Evolutionary conservation across 306 rosid species (phyloP).

Genomic region (Prunus armeniaca): DNA sequence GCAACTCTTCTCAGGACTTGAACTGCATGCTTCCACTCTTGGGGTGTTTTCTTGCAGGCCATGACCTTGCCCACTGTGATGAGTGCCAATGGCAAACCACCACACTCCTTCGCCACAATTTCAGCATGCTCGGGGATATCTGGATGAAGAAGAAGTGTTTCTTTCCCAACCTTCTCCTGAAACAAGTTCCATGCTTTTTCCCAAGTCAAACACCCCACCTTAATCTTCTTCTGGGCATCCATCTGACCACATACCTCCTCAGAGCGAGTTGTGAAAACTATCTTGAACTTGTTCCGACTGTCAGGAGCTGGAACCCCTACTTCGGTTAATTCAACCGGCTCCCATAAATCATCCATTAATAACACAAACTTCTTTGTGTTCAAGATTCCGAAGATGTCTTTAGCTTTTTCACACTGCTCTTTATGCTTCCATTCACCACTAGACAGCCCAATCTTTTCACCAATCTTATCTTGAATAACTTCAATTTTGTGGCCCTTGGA

Average conservation of each 20-base stretch:
- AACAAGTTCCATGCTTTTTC: constrained; percentile 21
- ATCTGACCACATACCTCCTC: constrained; percentile 25
- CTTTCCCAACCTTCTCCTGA: not conserved
- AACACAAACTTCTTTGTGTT: constrained; percentile 2
- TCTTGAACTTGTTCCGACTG: constrained; percentile 1
- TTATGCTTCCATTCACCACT: not conserved
- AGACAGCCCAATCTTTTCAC: no score
- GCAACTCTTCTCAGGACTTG: not conserved
- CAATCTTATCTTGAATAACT: no score
- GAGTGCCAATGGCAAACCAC: constrained; percentile 15
- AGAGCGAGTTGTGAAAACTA: constrained; percentile 25
- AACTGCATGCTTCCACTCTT: constrained; percentile 14
- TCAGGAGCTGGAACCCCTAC: not conserved
- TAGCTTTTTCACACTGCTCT: not conserved
- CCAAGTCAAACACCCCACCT: not conserved
- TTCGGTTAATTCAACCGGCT: not conserved
- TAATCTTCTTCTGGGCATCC: constrained; percentile 11
- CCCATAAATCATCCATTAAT: constrained; percentile 26
- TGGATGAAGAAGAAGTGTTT: not conserved
- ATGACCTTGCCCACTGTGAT: constrained; percentile 16
- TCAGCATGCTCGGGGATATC: not conserved
- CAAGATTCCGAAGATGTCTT: not conserved
- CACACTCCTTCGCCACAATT: constrained; percentile 6
- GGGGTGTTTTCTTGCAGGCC: constrained; percentile 2
- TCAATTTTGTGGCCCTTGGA: no score